Conservation (phyloP, 1,284 basidiomycete genomes). For the Pisolithus thermaeus region DNA sequence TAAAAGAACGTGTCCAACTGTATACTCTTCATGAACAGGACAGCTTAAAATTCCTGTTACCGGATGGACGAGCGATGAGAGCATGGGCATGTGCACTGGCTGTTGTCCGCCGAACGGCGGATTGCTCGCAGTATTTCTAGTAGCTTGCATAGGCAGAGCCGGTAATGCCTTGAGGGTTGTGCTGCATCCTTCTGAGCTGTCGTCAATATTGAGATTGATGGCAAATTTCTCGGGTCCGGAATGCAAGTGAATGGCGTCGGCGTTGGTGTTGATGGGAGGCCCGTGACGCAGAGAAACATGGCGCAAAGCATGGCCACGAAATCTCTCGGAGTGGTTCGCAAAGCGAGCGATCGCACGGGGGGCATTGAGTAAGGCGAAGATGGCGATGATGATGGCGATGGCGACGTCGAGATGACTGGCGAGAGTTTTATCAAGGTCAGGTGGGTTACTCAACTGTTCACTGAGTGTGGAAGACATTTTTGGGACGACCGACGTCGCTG, state of each 20-base stretch:
- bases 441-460: background rate
- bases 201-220: constrained; percentile 19
- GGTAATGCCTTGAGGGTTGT: constrained; percentile 5
- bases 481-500: background rate
- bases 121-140: constrained; percentile 8
- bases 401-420: constrained; percentile 38
- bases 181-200: constrained; percentile 5
- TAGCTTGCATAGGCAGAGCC: background rate
- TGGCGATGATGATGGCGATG: constrained; percentile 33
- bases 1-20: constrained; percentile 45
- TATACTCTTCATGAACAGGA: constrained; percentile 43
- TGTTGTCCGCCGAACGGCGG: constrained; percentile 9
- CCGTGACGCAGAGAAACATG: constrained; percentile 5
- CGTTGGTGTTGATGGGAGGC: constrained; percentile 14
- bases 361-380: constrained; percentile 36
- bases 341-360: constrained; percentile 46
- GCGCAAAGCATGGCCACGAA: constrained; percentile 39
- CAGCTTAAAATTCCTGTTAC: constrained; percentile 33
- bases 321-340: constrained; percentile 38
- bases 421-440: constrained; percentile 13
- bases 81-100: constrained; percentile 38
- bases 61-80: constrained; percentile 35
- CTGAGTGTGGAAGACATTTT: background rate
- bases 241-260: constrained; percentile 14
- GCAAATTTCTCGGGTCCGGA: constrained; percentile 15